phyloP scores from a whole-genome alignment of 1,139 yeast genomes.

The Meyerozyma elateridarum region DNA sequence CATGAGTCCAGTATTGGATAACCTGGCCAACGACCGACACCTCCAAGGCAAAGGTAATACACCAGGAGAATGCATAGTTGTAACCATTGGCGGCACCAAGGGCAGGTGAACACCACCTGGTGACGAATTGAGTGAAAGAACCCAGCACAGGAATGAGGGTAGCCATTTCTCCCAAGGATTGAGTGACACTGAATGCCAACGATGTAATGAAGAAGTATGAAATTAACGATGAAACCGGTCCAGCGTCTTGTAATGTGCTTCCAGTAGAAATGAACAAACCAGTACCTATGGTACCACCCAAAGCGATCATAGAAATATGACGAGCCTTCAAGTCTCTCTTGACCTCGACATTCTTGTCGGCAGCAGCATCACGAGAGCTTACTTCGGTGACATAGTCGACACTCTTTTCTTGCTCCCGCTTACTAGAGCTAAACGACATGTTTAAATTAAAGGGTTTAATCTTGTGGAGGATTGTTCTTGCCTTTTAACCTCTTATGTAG shows the following conservation, averaged over 20 bases:
- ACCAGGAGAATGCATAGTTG: slow-evolving; percentile 87
- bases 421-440: too few species aligned
- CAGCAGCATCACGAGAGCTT: slow-evolving; percentile 7
- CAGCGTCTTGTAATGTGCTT: slow-evolving; percentile 52
- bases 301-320: slow-evolving; percentile 16
- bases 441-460: too few species aligned
- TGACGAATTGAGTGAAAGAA: slow-evolving; percentile 50
- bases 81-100: slow-evolving; percentile 80
- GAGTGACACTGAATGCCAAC: slow-evolving; percentile 61
- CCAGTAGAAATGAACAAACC: slow-evolving; percentile 60
- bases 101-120: slow-evolving; percentile 65
- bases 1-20: slow-evolving; percentile 67
- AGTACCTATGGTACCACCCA: slow-evolving; percentile 59
- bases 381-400: slow-evolving; percentile 11
- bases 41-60: slow-evolving; percentile 78
- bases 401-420: slow-evolving; percentile 5
- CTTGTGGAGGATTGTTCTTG: too few species aligned
- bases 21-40: slow-evolving; percentile 76
- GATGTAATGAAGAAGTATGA: slow-evolving; percentile 65
- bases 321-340: slow-evolving; percentile 10
- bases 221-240: slow-evolving; percentile 67
- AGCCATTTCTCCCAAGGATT: slow-evolving; percentile 73
- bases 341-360: slow-evolving; percentile 9
- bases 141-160: slow-evolving; percentile 67
- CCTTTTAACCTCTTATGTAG: too few species aligned